Conservation (phyloP, 2,329 filamentous ascomycete genomes). For the Volutella citrinella region DNA sequence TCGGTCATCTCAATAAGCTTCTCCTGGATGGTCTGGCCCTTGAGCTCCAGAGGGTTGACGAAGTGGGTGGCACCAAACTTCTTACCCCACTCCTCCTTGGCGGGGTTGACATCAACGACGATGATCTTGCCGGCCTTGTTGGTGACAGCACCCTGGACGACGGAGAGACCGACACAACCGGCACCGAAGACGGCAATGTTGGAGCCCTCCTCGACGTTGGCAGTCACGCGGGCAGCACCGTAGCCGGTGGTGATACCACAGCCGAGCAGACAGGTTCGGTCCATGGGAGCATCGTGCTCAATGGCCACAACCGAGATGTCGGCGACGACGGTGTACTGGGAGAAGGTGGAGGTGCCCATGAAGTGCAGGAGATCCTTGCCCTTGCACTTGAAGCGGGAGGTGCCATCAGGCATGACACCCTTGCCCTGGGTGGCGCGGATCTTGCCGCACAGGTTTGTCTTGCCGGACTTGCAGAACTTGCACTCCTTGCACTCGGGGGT, state of each 20-base stretch:
- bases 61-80: conserved; percentile 98
- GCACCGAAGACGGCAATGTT: conserved; percentile 92
- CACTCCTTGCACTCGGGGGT: conserved; percentile 96
- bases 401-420: conserved; percentile 97
- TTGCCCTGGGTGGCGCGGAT: conserved; percentile 95
- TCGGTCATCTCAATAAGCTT: conserved; percentile 97
- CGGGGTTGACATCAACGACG: conserved; percentile 73
- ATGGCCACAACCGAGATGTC: conserved; percentile 98
- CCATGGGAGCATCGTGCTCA: conserved; percentile 86
- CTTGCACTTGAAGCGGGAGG: conserved; percentile 89
- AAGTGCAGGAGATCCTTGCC: conserved; percentile 96
- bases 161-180: conserved; percentile 91
- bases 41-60: conserved; percentile 83
- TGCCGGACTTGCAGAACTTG: conserved; percentile 99
- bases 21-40: conserved; percentile 80
- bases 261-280: conserved; percentile 91
- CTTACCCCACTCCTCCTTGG: conserved; percentile 85
- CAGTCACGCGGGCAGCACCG: conserved; percentile 90
- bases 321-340: conserved; percentile 96
- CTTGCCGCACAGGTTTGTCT: conserved; percentile 99
- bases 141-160: conserved; percentile 88
- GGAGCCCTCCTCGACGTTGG: conserved; percentile 84
- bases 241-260: conserved; percentile 99
- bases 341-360: conserved; percentile 99
- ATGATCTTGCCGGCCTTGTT: conserved; percentile 79